Percentiles rank a stretch among this genome's conserved stretches.
Conservation (phyloP, 768 basidiomycete species). For the Tylopilus felleus region DNA sequence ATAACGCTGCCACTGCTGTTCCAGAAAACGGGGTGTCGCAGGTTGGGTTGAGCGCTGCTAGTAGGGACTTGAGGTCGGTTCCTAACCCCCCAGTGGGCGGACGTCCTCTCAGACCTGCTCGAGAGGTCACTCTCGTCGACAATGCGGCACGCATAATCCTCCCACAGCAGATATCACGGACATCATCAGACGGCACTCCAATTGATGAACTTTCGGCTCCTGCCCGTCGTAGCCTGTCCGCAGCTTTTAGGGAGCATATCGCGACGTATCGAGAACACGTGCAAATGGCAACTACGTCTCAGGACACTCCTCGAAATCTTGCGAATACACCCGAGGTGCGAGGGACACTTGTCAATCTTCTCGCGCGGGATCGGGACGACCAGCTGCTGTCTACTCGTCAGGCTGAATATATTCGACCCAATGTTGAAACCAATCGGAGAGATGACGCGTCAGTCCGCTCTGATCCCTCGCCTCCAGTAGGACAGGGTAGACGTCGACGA, state of each 20-base stretch:
- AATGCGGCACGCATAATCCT: conserved; percentile 13
- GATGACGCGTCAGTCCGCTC: conserved; percentile 8
- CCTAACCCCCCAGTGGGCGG: conserved; percentile 8
- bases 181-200: conserved; percentile 20
- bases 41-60: neutral
- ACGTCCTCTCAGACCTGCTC: conserved; percentile 15
- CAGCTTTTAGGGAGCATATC: conserved; percentile 22
- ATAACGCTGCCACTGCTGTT: neutral
- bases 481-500: conserved; percentile 29
- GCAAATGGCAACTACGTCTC: conserved; percentile 5
- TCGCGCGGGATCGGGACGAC: conserved; percentile 25
- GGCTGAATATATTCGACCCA: conserved; percentile 3
- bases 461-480: conserved; percentile 8
- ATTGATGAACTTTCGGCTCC: conserved; percentile 15
- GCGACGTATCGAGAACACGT: conserved; percentile 12
- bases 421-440: conserved; percentile 8
- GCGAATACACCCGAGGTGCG: conserved; percentile 24
- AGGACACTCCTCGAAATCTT: conserved; percentile 20
- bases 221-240: conserved; percentile 19
- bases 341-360: conserved; percentile 21
- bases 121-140: conserved; percentile 19
- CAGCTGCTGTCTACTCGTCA: conserved; percentile 6
- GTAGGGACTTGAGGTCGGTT: conserved; percentile 2
- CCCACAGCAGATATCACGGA: conserved; percentile 25
- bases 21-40: conserved; percentile 1